Conservation (phyloP, 805 yeast genomes). For the Kodamaea laetipori region DNA sequence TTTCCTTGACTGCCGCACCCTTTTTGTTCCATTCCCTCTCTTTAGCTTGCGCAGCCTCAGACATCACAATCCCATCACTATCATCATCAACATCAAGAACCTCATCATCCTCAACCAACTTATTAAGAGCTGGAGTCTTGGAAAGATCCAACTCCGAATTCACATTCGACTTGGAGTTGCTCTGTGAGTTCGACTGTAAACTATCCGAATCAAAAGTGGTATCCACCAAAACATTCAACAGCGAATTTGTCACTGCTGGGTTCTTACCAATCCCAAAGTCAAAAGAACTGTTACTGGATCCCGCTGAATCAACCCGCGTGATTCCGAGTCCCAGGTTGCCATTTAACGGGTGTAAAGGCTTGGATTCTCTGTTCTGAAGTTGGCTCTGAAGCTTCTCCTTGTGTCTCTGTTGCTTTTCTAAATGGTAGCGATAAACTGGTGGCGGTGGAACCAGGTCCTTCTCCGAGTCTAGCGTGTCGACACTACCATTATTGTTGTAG, state of each 20-base stretch:
- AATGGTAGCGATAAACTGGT: conserved; percentile 7
- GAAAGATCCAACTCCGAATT: conserved; percentile 5
- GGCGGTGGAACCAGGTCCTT: conserved; percentile 18
- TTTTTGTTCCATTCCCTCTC: conserved; percentile 34
- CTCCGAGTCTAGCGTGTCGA: conserved; percentile 33
- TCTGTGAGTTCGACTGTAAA: background rate
- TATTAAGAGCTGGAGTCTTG: conserved; percentile 7
- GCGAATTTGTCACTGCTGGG: conserved; percentile 34
- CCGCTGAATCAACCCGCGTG: background rate
- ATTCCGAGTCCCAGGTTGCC: background rate
- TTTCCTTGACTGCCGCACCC: conserved; percentile 37
- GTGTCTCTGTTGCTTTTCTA: conserved; percentile 13
- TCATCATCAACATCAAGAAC: conserved; percentile 14
- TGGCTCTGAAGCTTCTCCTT: conserved; percentile 30
- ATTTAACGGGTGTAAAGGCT: too few species aligned
- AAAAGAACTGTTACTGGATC: conserved; percentile 23
- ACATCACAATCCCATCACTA: conserved; percentile 9
- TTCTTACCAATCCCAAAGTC: conserved; percentile 26
- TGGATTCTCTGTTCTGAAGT: too few species aligned
- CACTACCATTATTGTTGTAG: conserved; percentile 21
- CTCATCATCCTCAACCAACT: conserved; percentile 14
- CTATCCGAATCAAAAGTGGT: conserved; percentile 14
- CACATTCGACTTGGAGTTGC: background rate
- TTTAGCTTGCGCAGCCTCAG: conserved; percentile 14
- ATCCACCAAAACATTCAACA: conserved; percentile 39